Evolutionary conservation across 2,329 filamentous ascomycete species (phyloP).

Genomic region (Scorias spongiosa): DNA sequence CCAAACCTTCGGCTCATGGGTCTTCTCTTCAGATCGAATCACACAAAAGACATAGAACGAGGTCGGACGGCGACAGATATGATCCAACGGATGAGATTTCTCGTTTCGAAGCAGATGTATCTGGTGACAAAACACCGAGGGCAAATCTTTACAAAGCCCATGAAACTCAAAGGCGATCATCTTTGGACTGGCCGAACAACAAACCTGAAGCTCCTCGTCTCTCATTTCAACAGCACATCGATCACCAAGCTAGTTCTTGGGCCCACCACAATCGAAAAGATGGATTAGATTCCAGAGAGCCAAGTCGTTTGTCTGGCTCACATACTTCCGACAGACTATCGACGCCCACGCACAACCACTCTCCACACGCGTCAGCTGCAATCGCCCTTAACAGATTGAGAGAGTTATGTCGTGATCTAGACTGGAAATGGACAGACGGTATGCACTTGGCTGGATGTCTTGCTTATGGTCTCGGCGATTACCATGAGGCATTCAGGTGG

Average conservation of each 20-base stretch:
- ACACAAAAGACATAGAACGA: background rate
- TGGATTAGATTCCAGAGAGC: constrained; percentile 1
- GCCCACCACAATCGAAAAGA: background rate
- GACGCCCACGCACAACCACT: constrained; percentile 19
- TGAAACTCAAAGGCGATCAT: background rate
- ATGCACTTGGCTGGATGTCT: constrained; percentile 84
- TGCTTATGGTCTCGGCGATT: constrained; percentile 76
- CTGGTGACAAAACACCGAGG: background rate
- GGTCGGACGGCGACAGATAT: background rate
- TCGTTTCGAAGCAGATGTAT: background rate
- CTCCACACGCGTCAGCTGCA: constrained; percentile 38
- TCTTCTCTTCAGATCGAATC: constrained; percentile 19
- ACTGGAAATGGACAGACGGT: constrained; percentile 83
- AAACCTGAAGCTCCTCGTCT: background rate
- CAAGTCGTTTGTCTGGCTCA: constrained; percentile 17
- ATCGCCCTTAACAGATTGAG: constrained; percentile 57
- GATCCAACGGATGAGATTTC: background rate
- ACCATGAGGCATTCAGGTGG: constrained; percentile 60
- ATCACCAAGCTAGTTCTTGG: background rate
- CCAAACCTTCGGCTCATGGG: constrained; percentile 39
- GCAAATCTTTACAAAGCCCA: background rate
- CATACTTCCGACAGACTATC: constrained; percentile 21
- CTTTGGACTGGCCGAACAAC: background rate
- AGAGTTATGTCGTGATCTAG: constrained; percentile 60
- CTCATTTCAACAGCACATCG: background rate